Conservation (phyloP, 306 rosid species). For the Herpetospermum pedunculosum region DNA sequence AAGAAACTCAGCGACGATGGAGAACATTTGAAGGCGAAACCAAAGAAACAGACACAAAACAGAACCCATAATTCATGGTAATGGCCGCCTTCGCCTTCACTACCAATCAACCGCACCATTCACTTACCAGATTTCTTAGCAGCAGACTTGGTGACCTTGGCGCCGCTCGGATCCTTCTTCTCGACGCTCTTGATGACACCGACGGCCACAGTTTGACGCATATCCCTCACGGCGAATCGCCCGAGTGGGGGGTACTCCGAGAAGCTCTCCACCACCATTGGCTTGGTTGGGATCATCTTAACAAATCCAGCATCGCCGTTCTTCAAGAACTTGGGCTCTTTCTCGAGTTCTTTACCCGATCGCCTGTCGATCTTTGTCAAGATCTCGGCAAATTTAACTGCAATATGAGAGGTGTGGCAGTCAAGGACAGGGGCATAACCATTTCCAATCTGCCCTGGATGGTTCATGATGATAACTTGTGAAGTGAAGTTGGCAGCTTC, state of each 20-base stretch:
- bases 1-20: constrained; percentile 18
- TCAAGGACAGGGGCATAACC: constrained; percentile 90
- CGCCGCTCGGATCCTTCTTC: constrained; percentile 75
- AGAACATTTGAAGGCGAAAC: constrained; percentile 12
- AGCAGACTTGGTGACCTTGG: constrained; percentile 71
- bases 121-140: constrained; percentile 62
- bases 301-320: constrained; percentile 77
- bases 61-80: constrained; percentile 18
- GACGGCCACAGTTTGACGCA: constrained; percentile 91
- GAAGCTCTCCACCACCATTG: constrained; percentile 88
- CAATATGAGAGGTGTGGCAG: constrained; percentile 84
- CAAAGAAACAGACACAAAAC: not conserved
- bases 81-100: not conserved
- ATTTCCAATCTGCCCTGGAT: constrained; percentile 84
- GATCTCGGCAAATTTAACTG: constrained; percentile 64
- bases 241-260: constrained; percentile 79
- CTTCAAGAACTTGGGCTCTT: constrained; percentile 82
- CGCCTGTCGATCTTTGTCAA: constrained; percentile 81
- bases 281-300: constrained; percentile 85
- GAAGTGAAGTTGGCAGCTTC: constrained; percentile 79
- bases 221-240: constrained; percentile 83
- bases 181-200: constrained; percentile 83
- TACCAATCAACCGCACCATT: constrained; percentile 22
- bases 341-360: constrained; percentile 80
- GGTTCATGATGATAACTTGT: constrained; percentile 88